Conservation (phyloP, 345 rosid genomes). For the Passiflora organensis region DNA sequence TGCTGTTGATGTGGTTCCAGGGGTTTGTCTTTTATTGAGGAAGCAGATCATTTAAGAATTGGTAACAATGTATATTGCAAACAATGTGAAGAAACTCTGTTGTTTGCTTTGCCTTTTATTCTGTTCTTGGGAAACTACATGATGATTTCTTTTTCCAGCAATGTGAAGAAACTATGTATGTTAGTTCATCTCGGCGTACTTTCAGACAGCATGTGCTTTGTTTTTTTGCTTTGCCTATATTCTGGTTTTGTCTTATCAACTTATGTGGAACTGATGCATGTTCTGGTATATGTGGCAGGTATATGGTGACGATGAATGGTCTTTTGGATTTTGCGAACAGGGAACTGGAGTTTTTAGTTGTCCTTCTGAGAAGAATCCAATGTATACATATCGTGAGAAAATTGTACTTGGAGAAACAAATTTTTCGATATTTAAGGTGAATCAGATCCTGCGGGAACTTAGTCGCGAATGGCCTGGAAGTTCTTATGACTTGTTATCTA, state of each 20-base stretch:
- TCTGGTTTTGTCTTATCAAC: not conserved
- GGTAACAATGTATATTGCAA: no score
- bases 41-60: no score
- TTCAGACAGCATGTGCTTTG: no score
- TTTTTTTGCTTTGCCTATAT: no score
- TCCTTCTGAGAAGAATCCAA: slow-evolving; percentile 76
- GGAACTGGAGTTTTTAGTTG: slow-evolving; percentile 94
- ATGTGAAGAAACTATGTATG: no score
- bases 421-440: slow-evolving; percentile 57
- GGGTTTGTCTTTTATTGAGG: no score
- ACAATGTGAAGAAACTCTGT: no score
- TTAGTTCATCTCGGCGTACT: no score
- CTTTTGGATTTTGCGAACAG: slow-evolving; percentile 86
- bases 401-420: slow-evolving; percentile 68
- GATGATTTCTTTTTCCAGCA: no score
- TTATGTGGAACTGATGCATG: slow-evolving; percentile 6
- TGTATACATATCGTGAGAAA: slow-evolving; percentile 80
- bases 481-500: slow-evolving; percentile 69
- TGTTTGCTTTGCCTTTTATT: no score
- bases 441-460: slow-evolving; percentile 74
- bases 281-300: slow-evolving; percentile 37
- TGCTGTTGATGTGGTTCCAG: no score
- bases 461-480: slow-evolving; percentile 85
- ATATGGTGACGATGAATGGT: slow-evolving; percentile 91
- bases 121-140: no score